Percentiles rank a stretch among this genome's conserved stretches.
These are phyloP conservation scores for Auricularia cornea DNA, from an alignment of 768 basidiomycete genomes.

Conservation along the genomic window DNA sequence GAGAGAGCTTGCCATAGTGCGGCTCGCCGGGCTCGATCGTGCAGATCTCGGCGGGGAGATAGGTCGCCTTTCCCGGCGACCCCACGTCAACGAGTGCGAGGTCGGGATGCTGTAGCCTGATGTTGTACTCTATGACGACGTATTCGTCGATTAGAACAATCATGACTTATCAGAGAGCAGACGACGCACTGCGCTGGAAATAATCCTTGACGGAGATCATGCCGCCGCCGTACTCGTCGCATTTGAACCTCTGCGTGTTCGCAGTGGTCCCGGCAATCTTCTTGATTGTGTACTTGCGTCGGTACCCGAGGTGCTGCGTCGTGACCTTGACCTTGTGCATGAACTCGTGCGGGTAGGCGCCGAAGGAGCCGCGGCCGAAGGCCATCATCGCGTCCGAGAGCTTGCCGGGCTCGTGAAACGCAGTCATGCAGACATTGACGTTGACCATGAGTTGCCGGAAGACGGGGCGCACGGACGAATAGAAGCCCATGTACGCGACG, in stretches of 20 bases:
- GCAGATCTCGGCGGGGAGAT: slow-evolving; percentile 65
- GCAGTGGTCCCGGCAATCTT: slow-evolving; percentile 37
- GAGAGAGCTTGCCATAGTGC: slow-evolving; percentile 47
- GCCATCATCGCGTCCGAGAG: slow-evolving; percentile 49
- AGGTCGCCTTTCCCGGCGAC: slow-evolving; percentile 32
- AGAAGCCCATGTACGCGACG: slow-evolving; percentile 24
- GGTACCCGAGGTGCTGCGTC: slow-evolving; percentile 62
- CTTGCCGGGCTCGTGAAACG: slow-evolving; percentile 41
- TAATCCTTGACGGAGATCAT: slow-evolving; percentile 52
- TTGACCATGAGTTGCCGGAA: slow-evolving; percentile 44
- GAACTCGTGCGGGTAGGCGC: slow-evolving; percentile 52
- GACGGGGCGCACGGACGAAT: slow-evolving; percentile 32
- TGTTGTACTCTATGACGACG: slow-evolving; percentile 44
- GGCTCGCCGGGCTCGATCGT: slow-evolving; percentile 45
- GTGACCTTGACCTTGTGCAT: slow-evolving; percentile 57
- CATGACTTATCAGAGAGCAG: slow-evolving; percentile 1
- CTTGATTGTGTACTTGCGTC: slow-evolving; percentile 55
- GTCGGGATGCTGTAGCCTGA: slow-evolving; percentile 36
- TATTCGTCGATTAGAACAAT: not conserved
- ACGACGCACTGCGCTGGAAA: slow-evolving; percentile 48
- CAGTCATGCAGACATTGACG: slow-evolving; percentile 46
- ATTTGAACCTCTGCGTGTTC: slow-evolving; percentile 42
- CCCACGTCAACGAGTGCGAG: slow-evolving; percentile 52
- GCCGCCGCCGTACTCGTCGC: slow-evolving; percentile 37
- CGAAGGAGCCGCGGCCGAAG: slow-evolving; percentile 46